Evolutionary conservation across 495 filamentous ascomycete genomes (phyloP).

Genomic region (Stereocaulon alpinum): DNA sequence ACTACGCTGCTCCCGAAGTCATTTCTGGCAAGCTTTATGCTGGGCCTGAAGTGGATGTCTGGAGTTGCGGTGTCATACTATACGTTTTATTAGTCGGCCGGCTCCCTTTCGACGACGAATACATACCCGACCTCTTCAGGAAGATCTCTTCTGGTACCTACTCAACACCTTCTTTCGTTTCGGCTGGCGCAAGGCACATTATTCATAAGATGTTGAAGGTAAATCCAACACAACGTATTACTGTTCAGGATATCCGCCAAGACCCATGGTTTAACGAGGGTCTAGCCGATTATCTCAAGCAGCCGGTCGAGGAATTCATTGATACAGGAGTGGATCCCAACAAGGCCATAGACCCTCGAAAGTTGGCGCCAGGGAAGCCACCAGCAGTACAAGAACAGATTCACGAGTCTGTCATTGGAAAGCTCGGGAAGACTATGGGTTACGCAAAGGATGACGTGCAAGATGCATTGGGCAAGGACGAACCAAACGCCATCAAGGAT

Average conservation of each 20-base stretch:
- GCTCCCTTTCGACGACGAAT: slow-evolving; percentile 95
- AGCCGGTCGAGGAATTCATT: slow-evolving; percentile 85
- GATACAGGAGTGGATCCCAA: slow-evolving; percentile 87
- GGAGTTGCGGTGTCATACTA: slow-evolving; percentile 97
- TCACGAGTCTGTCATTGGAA: slow-evolving; percentile 81
- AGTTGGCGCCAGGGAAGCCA: slow-evolving; percentile 67
- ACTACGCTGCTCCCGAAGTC: slow-evolving; percentile 96
- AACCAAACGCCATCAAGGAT: slow-evolving; percentile 96
- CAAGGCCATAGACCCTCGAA: slow-evolving; percentile 72
- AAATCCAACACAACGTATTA: slow-evolving; percentile 87
- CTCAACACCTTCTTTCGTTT: slow-evolving; percentile 77
- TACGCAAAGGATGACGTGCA: slow-evolving; percentile 92
- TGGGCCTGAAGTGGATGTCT: slow-evolving; percentile 95
- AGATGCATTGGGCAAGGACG: slow-evolving; percentile 79
- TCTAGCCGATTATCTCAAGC: slow-evolving; percentile 73
- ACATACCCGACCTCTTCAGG: slow-evolving; percentile 76
- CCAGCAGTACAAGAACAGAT: slow-evolving; percentile 74
- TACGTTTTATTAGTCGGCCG: slow-evolving; percentile 89
- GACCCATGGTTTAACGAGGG: slow-evolving; percentile 92
- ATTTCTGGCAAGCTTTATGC: slow-evolving; percentile 97
- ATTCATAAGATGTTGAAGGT: slow-evolving; percentile 92
- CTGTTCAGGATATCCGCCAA: slow-evolving; percentile 83
- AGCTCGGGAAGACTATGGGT: slow-evolving; percentile 95
- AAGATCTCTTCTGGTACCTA: slow-evolving; percentile 88
- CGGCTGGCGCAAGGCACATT: slow-evolving; percentile 68